Conservation (phyloP, 169 alveolate genomes). For the Plasmodium coatneyi region DNA sequence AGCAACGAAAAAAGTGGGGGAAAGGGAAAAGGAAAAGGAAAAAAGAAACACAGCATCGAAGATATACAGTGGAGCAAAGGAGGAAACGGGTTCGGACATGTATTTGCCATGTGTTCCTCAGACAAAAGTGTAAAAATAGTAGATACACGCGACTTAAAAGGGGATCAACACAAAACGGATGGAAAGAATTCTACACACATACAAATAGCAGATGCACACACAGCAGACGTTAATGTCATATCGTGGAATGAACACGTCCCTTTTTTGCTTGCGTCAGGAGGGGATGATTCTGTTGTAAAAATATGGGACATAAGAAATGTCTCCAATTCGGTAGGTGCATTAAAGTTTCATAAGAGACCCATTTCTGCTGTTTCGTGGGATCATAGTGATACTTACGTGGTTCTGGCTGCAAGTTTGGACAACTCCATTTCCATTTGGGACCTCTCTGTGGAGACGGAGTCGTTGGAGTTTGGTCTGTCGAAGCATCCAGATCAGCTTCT, state of each 20-base stretch:
- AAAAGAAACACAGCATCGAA: slow-evolving; percentile 71
- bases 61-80: slow-evolving; percentile 81
- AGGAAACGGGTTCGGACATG: slow-evolving; percentile 73
- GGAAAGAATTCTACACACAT: not conserved
- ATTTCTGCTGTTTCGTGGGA: slow-evolving; percentile 84
- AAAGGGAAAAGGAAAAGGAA: not conserved
- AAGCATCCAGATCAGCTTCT: slow-evolving; percentile 82
- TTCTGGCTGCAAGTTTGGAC: slow-evolving; percentile 80
- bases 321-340: slow-evolving; percentile 10
- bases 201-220: slow-evolving; percentile 71
- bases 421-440: slow-evolving; percentile 86
- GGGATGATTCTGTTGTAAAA: slow-evolving; percentile 57
- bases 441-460: slow-evolving; percentile 82
- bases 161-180: not conserved
- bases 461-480: slow-evolving; percentile 11
- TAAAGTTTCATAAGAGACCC: slow-evolving; percentile 27
- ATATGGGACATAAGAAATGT: slow-evolving; percentile 56
- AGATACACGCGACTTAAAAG: slow-evolving; percentile 16
- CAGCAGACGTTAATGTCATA: slow-evolving; percentile 55
- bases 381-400: slow-evolving; percentile 81
- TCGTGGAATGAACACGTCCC: slow-evolving; percentile 55
- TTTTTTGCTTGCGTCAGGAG: slow-evolving; percentile 66
- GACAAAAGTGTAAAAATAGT: slow-evolving; percentile 78
- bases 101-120: slow-evolving; percentile 80
- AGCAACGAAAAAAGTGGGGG: not conserved